Evolutionary conservation across 1,284 basidiomycete genomes (phyloP), one percentile per base, ranked within the genome.

Genomic region (Fomitopsis palustris): DNA sequence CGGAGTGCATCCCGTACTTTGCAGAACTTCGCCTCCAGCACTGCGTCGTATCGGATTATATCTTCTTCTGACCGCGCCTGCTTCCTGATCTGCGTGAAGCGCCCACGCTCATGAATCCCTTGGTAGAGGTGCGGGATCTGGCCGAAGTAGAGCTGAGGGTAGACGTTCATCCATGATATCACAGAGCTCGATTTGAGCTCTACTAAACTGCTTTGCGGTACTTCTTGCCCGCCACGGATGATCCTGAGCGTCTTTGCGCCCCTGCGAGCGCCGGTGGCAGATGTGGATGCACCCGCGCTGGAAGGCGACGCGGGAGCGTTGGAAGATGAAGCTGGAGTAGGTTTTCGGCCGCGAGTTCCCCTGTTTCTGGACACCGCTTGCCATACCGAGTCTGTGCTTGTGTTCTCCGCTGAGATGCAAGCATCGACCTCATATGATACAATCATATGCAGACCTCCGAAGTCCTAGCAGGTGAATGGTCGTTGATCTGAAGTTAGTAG

Each of bases 121-220:
- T 84, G 70, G 67, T 79, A 79, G 58, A 75, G 77, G 43, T 81
- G 74, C 0, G 78, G 74, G 0, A 82, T 85, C 63, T 84, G 81
- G 1, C 82, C 84, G 58, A 86, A 74, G 68, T 78, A 82, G 2
- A 84, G 71, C 61, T 84, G 82, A 0, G 78, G 75, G 62, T 78
- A 81, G 1, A 66, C 67, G 27, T 81, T 78, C 35, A 69, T 69
- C 79, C 79, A 82, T 59, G 78, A 64, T n/a, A 63, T 62, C 33
- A 68, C 60, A 5, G 76, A 74, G 21, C 77, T 72, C 4, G 81
- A 81, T 9, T 74, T 75, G 27, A 85, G 66, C 64, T 85, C 82
- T 43, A 84, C 66, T 52, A 82, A 70, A 3, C 75, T 69, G 2
- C 76, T 71, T 43, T 81, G 73, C 0, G 78, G 72, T 17, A 79